A percentile compares a stretch with the other conserved stretches of the same genome.
Evolutionary conservation across 2,329 filamentous ascomycete species (phyloP).

Genomic region (Calycina herbarum): DNA sequence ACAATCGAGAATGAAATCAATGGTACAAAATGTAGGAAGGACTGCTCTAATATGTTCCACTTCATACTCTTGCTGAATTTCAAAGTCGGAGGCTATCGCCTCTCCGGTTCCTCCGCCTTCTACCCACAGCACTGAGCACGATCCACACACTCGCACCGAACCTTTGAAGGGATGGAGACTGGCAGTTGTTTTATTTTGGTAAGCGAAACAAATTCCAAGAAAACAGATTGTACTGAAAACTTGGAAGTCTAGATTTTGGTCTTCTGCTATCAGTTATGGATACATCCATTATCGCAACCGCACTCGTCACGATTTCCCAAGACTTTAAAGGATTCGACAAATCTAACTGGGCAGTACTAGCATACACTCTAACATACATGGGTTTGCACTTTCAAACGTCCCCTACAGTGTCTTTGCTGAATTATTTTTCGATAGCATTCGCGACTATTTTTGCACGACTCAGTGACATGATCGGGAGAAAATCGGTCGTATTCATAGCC

Average conservation of each 20-base stretch:
- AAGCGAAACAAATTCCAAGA: not conserved
- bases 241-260: not conserved
- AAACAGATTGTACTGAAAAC: not conserved
- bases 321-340: not conserved
- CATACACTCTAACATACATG: conserved; percentile 5
- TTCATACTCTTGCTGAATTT: no score
- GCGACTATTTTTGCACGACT: conserved; percentile 1
- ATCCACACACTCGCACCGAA: not conserved
- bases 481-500: not conserved
- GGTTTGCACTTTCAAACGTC: not conserved
- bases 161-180: not conserved
- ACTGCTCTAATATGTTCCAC: no score
- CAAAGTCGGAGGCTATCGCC: no score
- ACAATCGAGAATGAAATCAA: no score
- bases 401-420: no score
- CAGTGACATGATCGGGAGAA: not conserved
- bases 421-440: not conserved
- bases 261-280: conserved; percentile 3
- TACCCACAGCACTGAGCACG: not conserved
- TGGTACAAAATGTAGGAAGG: no score
- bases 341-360: not conserved
- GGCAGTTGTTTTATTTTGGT: not conserved
- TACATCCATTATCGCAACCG: conserved; percentile 1
- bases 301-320: not conserved
- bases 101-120: not conserved